Evolutionary conservation across 75 land plant genomes (phyloP).

Genomic region (Sequoia sempervirens): DNA sequence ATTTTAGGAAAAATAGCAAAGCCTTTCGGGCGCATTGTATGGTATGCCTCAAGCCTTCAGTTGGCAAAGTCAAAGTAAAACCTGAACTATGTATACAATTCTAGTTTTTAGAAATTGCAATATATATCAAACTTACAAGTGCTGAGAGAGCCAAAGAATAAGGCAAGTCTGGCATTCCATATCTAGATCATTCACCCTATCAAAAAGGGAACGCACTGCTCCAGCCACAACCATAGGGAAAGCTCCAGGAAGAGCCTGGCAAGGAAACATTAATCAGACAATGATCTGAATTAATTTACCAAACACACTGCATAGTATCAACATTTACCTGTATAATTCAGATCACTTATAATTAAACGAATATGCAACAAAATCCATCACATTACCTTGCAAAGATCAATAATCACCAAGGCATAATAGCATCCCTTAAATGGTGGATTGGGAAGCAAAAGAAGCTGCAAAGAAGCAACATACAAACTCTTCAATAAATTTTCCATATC

Average conservation of each 20-base stretch:
- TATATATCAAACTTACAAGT: slow-evolving; percentile 50
- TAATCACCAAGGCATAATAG: slow-evolving; percentile 93
- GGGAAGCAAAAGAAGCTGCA: slow-evolving; percentile 89
- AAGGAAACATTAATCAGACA: neutral
- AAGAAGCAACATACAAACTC: neutral
- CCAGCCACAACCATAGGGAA: slow-evolving; percentile 95
- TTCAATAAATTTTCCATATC: neutral
- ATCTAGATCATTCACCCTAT: slow-evolving; percentile 73
- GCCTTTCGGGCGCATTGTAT: neutral
- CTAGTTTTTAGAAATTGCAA: neutral
- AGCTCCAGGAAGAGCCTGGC: slow-evolving; percentile 93
- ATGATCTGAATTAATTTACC: neutral
- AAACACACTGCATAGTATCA: neutral
- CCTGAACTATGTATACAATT: neutral
- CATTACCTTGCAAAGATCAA: slow-evolving; percentile 96
- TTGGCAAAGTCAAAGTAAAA: neutral
- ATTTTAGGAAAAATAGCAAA: neutral
- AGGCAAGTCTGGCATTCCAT: slow-evolving; percentile 87
- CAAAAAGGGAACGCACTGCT: slow-evolving; percentile 90
- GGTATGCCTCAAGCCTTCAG: neutral
- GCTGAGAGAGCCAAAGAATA: slow-evolving; percentile 94
- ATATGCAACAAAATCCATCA: neutral
- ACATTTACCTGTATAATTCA: neutral
- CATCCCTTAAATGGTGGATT: slow-evolving; percentile 86
- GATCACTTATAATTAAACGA: neutral